A percentile compares a stretch with the other conserved stretches of the same genome.
Conservation (phyloP, 2,329 filamentous ascomycete species). For the Sporothrix phasma region DNA sequence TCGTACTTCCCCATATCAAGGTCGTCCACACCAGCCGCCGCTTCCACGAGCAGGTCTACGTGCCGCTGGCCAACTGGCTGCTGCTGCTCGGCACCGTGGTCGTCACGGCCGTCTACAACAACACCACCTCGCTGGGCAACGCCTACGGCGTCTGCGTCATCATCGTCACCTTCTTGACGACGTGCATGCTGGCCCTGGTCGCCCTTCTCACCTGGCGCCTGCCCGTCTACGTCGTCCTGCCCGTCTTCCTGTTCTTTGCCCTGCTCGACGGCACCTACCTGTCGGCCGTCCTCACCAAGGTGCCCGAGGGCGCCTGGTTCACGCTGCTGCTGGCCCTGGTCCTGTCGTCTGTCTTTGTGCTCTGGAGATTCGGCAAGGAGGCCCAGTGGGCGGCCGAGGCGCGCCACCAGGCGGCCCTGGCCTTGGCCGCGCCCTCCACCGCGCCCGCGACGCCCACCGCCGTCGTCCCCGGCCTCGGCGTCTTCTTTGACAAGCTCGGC, state of each 20-base stretch:
- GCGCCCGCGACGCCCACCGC: slow-evolving; percentile 26
- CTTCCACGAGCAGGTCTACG: slow-evolving; percentile 67
- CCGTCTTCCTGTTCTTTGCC: slow-evolving; percentile 55
- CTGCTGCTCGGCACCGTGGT: slow-evolving; percentile 67
- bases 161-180: slow-evolving; percentile 69
- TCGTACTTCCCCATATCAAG: slow-evolving; percentile 69
- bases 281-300: slow-evolving; percentile 59
- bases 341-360: slow-evolving; percentile 54
- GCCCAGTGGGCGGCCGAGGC: slow-evolving; percentile 64
- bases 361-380: slow-evolving; percentile 74
- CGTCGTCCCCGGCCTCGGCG: slow-evolving; percentile 49
- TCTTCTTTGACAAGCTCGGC: slow-evolving; percentile 72
- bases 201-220: slow-evolving; percentile 64
- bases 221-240: slow-evolving; percentile 47
- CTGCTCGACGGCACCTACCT: slow-evolving; percentile 59
- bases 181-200: slow-evolving; percentile 61
- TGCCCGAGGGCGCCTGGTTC: slow-evolving; percentile 70
- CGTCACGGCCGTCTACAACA: slow-evolving; percentile 63
- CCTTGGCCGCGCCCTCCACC: slow-evolving; percentile 25
- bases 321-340: slow-evolving; percentile 55
- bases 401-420: slow-evolving; percentile 45
- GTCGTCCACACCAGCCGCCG: slow-evolving; percentile 58
- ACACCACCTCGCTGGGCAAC: slow-evolving; percentile 60
- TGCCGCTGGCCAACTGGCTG: slow-evolving; percentile 67
- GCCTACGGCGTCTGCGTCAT: slow-evolving; percentile 75